Percentiles rank a stretch among this genome's conserved stretches.
Evolutionary conservation across 148 eudicot genomes (phyloP).

Genomic region (Dianthus caryophyllus): DNA sequence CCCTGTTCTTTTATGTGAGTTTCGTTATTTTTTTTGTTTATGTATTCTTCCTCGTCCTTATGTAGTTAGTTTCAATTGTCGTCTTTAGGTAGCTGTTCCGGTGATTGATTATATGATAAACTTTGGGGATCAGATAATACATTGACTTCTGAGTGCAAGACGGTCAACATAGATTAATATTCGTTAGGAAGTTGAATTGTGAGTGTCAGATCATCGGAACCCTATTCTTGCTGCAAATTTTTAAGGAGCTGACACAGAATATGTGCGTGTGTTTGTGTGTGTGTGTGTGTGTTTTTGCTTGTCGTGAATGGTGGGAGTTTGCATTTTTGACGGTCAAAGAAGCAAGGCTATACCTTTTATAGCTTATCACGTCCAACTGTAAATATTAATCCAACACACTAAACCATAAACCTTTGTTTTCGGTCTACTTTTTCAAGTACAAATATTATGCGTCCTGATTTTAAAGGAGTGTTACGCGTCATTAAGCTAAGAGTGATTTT

Average conservation of each 20-base stretch:
- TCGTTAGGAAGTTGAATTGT: background rate
- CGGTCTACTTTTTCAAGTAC: background rate
- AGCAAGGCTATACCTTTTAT: background rate
- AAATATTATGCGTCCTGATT: background rate
- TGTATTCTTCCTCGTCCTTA: background rate
- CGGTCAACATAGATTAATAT: too few relatives aligned
- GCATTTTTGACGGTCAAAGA: background rate
- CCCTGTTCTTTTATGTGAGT: slow-evolving; percentile 20
- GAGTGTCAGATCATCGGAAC: background rate
- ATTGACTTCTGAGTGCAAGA: too few relatives aligned
- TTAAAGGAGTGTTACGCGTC: background rate
- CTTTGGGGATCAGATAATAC: too few relatives aligned
- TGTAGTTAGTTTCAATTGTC: background rate
- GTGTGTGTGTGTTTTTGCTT: too few relatives aligned
- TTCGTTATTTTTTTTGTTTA: background rate
- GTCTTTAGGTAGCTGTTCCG: slow-evolving; percentile 11
- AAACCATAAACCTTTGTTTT: background rate
- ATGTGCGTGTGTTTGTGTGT: background rate
- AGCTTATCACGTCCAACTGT: too few relatives aligned
- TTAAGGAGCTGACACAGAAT: background rate
- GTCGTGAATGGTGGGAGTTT: background rate
- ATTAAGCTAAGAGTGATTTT: background rate
- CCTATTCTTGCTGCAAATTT: background rate
- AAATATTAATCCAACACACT: background rate
- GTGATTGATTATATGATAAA: too few relatives aligned